A percentile compares a stretch with the other conserved stretches of the same genome.
phyloP scores from a whole-genome alignment of 2,329 filamentous ascomycete species.

The Stemphylium beticola region DNA sequence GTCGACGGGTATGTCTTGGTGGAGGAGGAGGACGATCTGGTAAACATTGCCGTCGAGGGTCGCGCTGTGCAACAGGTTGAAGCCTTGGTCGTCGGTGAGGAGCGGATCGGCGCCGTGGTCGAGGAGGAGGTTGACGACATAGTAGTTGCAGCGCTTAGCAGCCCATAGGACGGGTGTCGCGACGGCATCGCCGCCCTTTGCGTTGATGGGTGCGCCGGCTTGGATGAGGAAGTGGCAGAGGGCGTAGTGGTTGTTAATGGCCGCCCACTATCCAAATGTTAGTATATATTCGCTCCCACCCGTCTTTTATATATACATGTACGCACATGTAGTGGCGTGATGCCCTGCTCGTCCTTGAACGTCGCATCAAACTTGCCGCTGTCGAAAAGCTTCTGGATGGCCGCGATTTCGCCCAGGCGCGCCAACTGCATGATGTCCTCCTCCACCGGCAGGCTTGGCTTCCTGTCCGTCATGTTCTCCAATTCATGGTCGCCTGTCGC shows the following conservation, averaged over 20 bases:
- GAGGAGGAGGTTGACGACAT: conserved; percentile 90
- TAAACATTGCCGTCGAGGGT: conserved; percentile 97
- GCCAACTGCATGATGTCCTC: conserved; percentile 97
- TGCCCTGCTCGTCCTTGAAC: conserved; percentile 87
- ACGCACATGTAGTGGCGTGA: conserved; percentile 89
- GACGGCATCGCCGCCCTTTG: conserved; percentile 91
- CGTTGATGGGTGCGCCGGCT: conserved; percentile 86
- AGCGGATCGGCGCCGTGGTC: conserved; percentile 91
- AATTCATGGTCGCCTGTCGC: conserved; percentile 43
- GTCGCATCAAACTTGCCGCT: conserved; percentile 80
- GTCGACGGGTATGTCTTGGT: conserved; percentile 95
- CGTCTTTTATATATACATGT: not conserved
- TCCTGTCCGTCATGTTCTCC: conserved; percentile 44
- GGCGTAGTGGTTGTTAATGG: conserved; percentile 97
- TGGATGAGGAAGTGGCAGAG: conserved; percentile 96
- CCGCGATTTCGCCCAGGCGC: conserved; percentile 81
- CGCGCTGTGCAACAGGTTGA: conserved; percentile 96
- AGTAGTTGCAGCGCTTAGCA: conserved; percentile 94
- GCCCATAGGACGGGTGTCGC: conserved; percentile 97
- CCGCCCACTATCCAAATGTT: conserved; percentile 76
- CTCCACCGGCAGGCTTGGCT: conserved; percentile 58
- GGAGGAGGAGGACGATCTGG: conserved; percentile 84
- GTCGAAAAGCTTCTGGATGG: conserved; percentile 90
- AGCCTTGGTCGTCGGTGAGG: conserved; percentile 91
- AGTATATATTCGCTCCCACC: not conserved